Evolutionary conservation across 192 early-diverging fungal genomes (phyloP).

Genomic region (Linderina pennispora): DNA sequence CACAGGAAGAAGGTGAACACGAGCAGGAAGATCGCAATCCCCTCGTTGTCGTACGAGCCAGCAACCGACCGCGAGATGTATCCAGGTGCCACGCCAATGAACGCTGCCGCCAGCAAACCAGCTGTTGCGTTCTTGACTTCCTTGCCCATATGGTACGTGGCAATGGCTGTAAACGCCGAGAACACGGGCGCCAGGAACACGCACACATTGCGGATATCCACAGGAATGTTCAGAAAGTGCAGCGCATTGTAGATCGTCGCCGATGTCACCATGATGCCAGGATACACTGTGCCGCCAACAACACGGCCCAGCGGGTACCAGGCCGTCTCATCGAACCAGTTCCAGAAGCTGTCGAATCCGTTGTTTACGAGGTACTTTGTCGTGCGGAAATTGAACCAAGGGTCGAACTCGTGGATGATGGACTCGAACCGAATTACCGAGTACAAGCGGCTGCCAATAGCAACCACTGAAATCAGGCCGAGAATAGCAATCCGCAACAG

Average conservation of each 20-base stretch:
- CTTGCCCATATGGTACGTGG: slow-evolving; percentile 87
- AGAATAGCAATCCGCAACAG: slow-evolving; percentile 85
- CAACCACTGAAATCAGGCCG: slow-evolving; percentile 77
- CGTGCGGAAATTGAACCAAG: slow-evolving; percentile 99
- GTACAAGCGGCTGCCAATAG: slow-evolving; percentile 90
- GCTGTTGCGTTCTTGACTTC: slow-evolving; percentile 91
- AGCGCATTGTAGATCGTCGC: slow-evolving; percentile 93
- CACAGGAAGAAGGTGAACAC: slow-evolving; percentile 98
- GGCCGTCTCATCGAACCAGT: slow-evolving; percentile 98
- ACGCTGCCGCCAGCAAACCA: slow-evolving; percentile 93
- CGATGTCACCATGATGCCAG: slow-evolving; percentile 98
- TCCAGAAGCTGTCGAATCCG: slow-evolving; percentile 98
- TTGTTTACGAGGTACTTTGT: slow-evolving; percentile 88
- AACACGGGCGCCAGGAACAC: slow-evolving; percentile 97
- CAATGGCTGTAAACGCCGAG: slow-evolving; percentile 92
- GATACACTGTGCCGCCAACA: slow-evolving; percentile 99
- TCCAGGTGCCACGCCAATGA: slow-evolving; percentile 97
- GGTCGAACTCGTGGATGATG: slow-evolving; percentile 99
- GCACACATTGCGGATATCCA: slow-evolving; percentile 98
- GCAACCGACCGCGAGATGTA: slow-evolving; percentile 99
- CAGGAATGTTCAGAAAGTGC: slow-evolving; percentile 88
- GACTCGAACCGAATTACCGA: slow-evolving; percentile 97
- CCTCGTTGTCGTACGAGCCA: slow-evolving; percentile 99
- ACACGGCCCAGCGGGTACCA: slow-evolving; percentile 99
- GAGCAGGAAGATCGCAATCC: slow-evolving; percentile 97